Evolutionary conservation across 306 rosid genomes (phyloP).

Genomic region (Acacia melanoxylon): DNA sequence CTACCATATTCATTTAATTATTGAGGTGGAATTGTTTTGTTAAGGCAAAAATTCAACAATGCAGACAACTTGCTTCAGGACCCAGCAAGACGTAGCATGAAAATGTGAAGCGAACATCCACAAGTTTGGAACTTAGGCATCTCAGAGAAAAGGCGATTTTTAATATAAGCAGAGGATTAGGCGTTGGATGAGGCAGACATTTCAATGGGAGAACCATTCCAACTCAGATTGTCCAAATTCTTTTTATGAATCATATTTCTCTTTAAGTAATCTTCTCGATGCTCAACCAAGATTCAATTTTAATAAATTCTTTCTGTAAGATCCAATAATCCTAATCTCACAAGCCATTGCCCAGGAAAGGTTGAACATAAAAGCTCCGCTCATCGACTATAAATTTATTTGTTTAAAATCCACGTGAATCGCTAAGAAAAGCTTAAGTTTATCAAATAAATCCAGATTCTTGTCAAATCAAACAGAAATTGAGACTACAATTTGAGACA

Average conservation of each 20-base stretch:
- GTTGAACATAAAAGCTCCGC: not conserved
- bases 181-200: not conserved
- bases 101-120: not conserved
- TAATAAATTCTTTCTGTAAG: not conserved
- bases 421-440: not conserved
- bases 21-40: not conserved
- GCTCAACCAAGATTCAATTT: not conserved
- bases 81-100: not conserved
- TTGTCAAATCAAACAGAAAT: not conserved
- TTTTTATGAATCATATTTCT: not conserved
- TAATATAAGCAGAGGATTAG: not conserved
- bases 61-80: not conserved
- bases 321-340: not conserved
- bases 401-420: not conserved
- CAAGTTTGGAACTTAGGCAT: not conserved
- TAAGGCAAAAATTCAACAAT: not conserved
- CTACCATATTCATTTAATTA: not conserved
- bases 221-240: conserved; percentile 1
- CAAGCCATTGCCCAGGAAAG: not conserved
- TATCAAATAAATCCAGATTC: not conserved
- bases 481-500: not conserved
- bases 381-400: not conserved
- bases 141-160: not conserved
- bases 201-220: not conserved
- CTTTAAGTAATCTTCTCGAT: not conserved